Evolutionary conservation across 257 asterid genomes (phyloP).

Genomic region (Nicotiana tabacum): DNA sequence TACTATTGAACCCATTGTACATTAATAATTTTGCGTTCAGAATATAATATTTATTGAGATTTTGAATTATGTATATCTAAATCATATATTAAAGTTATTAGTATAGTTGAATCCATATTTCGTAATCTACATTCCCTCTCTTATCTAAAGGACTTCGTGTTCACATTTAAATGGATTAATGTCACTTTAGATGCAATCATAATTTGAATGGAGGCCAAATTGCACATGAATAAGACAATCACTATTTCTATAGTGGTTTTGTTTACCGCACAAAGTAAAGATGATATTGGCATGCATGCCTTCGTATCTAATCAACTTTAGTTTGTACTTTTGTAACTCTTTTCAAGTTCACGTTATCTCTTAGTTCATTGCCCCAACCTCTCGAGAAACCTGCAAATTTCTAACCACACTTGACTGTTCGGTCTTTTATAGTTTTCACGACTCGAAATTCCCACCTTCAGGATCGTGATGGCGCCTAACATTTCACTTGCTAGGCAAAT

Average conservation of each 20-base stretch:
- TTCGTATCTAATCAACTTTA: background rate
- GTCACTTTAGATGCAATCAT: background rate
- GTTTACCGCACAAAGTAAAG: background rate
- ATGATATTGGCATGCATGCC: background rate
- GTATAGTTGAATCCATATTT: too few relatives aligned
- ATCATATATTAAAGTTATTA: too few relatives aligned
- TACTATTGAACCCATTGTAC: too few relatives aligned
- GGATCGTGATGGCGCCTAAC: too few relatives aligned
- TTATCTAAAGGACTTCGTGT: background rate
- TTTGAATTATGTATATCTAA: too few relatives aligned
- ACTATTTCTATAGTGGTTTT: background rate
- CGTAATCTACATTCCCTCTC: too few relatives aligned
- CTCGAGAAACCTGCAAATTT: too few relatives aligned
- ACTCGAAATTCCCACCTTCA: too few relatives aligned
- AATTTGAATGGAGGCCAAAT: background rate
- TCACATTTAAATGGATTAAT: background rate
- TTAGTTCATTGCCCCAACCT: background rate
- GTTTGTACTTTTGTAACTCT: background rate
- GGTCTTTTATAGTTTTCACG: too few relatives aligned
- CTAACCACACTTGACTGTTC: background rate
- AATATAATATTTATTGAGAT: too few relatives aligned
- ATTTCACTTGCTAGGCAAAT: too few relatives aligned
- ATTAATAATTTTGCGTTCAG: too few relatives aligned
- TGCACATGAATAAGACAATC: background rate
- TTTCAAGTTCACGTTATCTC: background rate